Evolutionary conservation across 768 basidiomycete species (phyloP).

Genomic region (Russula virescens): DNA sequence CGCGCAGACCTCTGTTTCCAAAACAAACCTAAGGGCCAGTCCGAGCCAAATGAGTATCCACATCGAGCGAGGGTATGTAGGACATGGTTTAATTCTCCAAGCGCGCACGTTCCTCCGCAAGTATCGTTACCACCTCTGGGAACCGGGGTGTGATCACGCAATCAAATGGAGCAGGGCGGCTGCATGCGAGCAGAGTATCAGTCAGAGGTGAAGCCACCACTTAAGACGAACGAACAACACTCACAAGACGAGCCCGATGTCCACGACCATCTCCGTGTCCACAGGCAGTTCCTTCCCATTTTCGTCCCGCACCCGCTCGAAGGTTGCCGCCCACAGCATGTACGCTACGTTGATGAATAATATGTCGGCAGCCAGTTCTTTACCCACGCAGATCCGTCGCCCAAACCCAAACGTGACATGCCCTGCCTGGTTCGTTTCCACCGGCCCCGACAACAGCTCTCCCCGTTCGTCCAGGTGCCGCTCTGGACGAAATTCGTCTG

Average conservation of each 20-base stretch:
- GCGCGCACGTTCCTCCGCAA: constrained; percentile 3
- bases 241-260: constrained; percentile 15
- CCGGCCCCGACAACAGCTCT: neutral
- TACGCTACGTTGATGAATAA: constrained; percentile 24
- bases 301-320: constrained; percentile 14
- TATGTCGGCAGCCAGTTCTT: constrained; percentile 20
- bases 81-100: neutral
- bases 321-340: constrained; percentile 23
- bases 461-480: constrained; percentile 21
- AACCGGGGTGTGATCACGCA: constrained; percentile 25
- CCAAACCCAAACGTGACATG: constrained; percentile 23
- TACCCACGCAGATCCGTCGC: constrained; percentile 24
- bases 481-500: constrained; percentile 23
- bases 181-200: neutral
- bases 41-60: too few species aligned
- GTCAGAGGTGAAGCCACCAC: neutral
- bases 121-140: constrained; percentile 6
- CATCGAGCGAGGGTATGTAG: too few species aligned
- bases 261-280: neutral
- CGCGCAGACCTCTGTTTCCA: too few species aligned
- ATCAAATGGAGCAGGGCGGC: constrained; percentile 19
- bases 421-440: constrained; percentile 17
- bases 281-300: constrained; percentile 11
- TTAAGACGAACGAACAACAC: neutral
- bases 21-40: too few species aligned